A percentile compares a stretch with the other conserved stretches of the same genome.
Evolutionary conservation across 305 asterid genomes (phyloP).

Genomic region (Andrographis paniculata): DNA sequence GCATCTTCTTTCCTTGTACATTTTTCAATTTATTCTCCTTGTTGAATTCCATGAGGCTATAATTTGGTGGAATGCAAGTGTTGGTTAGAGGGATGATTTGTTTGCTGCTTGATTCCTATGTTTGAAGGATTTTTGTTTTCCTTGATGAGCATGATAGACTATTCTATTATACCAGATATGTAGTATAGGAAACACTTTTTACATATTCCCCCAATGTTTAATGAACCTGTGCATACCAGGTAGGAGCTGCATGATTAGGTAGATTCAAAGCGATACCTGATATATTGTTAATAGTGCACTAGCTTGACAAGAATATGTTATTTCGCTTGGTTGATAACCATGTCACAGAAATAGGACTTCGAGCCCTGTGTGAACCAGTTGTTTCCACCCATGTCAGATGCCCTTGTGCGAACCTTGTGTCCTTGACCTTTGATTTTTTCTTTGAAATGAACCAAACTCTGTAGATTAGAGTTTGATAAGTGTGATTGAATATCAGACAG

Average conservation of each 20-base stretch:
- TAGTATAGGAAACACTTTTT: constrained; percentile 11
- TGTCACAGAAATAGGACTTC: constrained; percentile 77
- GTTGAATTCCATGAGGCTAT: background rate
- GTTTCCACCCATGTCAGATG: constrained; percentile 63
- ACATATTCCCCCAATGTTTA: no score
- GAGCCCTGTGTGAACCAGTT: constrained; percentile 39
- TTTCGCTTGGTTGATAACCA: constrained; percentile 45
- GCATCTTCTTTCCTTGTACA: constrained; percentile 19
- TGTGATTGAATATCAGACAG: constrained; percentile 37
- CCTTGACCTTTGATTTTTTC: constrained; percentile 26
- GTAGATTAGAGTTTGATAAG: constrained; percentile 66
- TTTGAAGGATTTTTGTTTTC: constrained; percentile 1
- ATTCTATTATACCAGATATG: background rate
- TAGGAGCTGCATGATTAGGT: no score
- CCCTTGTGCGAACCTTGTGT: constrained; percentile 42
- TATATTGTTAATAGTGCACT: constrained; percentile 8
- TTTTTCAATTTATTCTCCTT: background rate
- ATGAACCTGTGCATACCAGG: no score
- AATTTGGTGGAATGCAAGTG: background rate
- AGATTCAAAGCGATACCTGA: constrained; percentile 9
- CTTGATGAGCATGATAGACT: background rate
- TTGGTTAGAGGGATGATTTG: background rate
- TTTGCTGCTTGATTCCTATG: background rate
- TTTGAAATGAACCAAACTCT: constrained; percentile 53
- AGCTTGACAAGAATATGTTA: background rate